Percentiles rank a stretch among this genome's conserved stretches.
phyloP scores from a whole-genome alignment of 805 yeast genomes.

The Saccharomyces paradoxus region DNA sequence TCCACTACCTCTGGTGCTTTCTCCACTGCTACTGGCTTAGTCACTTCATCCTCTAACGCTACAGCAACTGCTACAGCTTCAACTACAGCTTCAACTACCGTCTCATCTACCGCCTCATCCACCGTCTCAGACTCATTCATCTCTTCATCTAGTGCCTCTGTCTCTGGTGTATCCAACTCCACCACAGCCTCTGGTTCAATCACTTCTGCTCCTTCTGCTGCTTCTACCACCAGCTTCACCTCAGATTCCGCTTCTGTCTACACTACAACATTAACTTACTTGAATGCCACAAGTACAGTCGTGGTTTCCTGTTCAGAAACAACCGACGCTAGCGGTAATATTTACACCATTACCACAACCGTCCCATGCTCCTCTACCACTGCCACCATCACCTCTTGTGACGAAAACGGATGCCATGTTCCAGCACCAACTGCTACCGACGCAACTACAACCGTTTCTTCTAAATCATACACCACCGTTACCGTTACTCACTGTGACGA shows the following conservation, averaged over 20 bases:
- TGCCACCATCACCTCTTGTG: slow-evolving; percentile 4
- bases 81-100: slow-evolving; percentile 3
- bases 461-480: not conserved
- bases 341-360: slow-evolving; percentile 1
- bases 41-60: slow-evolving; percentile 3
- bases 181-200: not conserved
- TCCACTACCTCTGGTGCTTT: not conserved
- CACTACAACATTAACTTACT: slow-evolving; percentile 2
- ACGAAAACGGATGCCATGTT: not conserved
- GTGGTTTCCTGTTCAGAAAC: not conserved
- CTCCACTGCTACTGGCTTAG: slow-evolving; percentile 2
- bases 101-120: slow-evolving; percentile 4
- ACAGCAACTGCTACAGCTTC: no score
- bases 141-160: slow-evolving; percentile 4
- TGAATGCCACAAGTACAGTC: not conserved
- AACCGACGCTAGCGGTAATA: not conserved
- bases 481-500: not conserved
- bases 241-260: slow-evolving; percentile 3
- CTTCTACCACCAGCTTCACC: not conserved
- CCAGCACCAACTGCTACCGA: slow-evolving; percentile 1
- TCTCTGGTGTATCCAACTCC: slow-evolving; percentile 13
- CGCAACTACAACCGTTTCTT: slow-evolving; percentile 1
- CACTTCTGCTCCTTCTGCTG: not conserved
- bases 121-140: not conserved
- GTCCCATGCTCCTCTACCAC: slow-evolving; percentile 3